Evolutionary conservation across 805 yeast genomes (phyloP).

Genomic region (Nakazawaea wyomingensis): DNA sequence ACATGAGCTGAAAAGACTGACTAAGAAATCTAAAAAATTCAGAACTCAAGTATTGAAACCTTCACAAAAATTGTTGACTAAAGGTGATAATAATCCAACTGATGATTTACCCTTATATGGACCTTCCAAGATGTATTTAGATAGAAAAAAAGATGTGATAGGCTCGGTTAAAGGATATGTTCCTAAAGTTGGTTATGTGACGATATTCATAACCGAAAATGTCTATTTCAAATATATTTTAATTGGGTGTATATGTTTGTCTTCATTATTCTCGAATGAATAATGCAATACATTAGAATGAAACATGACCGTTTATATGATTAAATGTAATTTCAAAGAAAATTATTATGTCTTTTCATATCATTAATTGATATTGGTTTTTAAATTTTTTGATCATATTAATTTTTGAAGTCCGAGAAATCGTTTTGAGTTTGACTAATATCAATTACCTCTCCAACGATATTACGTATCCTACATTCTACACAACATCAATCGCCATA

Average conservation of each 20-base stretch:
- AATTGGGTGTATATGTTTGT: slow-evolving; percentile 40
- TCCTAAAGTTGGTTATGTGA: slow-evolving; percentile 85
- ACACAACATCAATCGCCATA: no score
- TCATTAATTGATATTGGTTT: no score
- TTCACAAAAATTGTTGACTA: slow-evolving; percentile 77
- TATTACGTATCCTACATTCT: no score
- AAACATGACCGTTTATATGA: neutral
- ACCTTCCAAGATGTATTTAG: slow-evolving; percentile 66
- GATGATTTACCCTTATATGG: slow-evolving; percentile 88
- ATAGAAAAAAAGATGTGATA: slow-evolving; percentile 70
- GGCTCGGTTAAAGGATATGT: slow-evolving; percentile 92
- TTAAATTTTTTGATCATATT: no score
- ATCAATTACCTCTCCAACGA: no score
- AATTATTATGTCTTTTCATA: no score
- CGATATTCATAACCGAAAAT: slow-evolving; percentile 87
- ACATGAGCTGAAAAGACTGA: slow-evolving; percentile 15
- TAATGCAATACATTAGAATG: neutral
- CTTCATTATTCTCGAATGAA: slow-evolving; percentile 10
- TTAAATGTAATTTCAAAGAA: no score
- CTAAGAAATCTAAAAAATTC: slow-evolving; percentile 11
- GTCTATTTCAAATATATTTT: slow-evolving; percentile 74
- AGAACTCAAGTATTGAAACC: slow-evolving; percentile 11
- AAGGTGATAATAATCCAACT: slow-evolving; percentile 93
- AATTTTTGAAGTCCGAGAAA: no score
- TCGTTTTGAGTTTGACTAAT: no score